Base-by-base conservation (phyloP, 495 filamentous ascomycete genomes). In the Aspergillus ellipticus region DNA sequence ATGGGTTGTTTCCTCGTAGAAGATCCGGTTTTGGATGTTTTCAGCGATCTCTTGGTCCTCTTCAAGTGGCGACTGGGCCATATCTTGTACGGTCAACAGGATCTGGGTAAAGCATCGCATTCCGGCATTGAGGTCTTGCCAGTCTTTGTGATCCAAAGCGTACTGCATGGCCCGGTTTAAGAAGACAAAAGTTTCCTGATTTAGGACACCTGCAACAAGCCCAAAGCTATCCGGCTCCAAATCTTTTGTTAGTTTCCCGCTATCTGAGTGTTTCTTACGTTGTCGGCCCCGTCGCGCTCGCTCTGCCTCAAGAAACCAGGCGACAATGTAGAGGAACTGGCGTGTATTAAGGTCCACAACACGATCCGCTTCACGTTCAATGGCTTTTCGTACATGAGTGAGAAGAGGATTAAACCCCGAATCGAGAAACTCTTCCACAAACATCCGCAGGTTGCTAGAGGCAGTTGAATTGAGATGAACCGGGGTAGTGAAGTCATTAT, bases 21-120 rank as follows among this genome's bases (percentile, higher is more conserved):
- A 99, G 1, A 99, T 90, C 26, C 95, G 89, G 62, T 88, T 94
- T 50, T 96, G 86, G 37, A 96, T 96, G 58, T 98, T 99, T 63
- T 99, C 93, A 4, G 95, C 95, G 62, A 99, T 97, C 57, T 97
- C 95, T 69, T 95, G 89, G 61, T 99, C 90, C 9, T 97, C 95
- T 57, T 97, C 93, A 21, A 90, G 78, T 0, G 83, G 82, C 0
- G 89, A 93, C 37, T 87, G 82, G 3, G 85, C 76, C 95, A 99
- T 99, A 55, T 96, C 90, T 64, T 97, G 93, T 3, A 97, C 87
- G 0, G 92, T 96, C 39, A 96, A 77, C n/a, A 98, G 77, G 46
- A 86, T 76, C 48, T 82, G 77, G 2, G 79, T 81, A 66, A 96
- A 95, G 63, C 90, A 96, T 45, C 89, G 85, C 87, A 97, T 96